Evolutionary conservation across 352 stramenopile species (phyloP), one percentile per base, ranked within the genome.

Genomic region (Globisporangium nodosum): DNA sequence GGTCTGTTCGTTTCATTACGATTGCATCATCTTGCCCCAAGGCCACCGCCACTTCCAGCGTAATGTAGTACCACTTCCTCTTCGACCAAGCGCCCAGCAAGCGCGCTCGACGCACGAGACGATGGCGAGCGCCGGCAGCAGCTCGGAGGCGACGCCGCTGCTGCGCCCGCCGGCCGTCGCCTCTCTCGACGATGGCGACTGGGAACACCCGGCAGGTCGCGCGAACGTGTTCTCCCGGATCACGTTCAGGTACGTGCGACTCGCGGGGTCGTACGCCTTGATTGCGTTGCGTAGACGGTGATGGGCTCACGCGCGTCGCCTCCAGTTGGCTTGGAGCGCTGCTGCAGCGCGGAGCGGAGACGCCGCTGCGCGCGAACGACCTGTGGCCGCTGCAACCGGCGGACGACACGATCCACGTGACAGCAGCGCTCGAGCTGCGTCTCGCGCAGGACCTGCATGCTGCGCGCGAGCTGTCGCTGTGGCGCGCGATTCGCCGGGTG

Each of bases 401-500:
- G 9, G 75, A 88, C 39, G 69, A 84, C 21, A 62, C 48, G 27
- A 35, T 12, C 39, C 56, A 56, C 27, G 56, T 62, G 24, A 20
- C 56, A 7, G 37, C 39, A 13, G 56, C 56, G 39, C 56, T 62
- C 5, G 52, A 72, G 8, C 49, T 50, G 9, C 49, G 31, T 3
- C 71, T 86, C 33, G 68, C 65, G 21, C 56, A 62, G 24, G 62
- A 62, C 47, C 64, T 81, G 30, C 68, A 66, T 18, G 48, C 63
- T 2, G 65, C 65, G 35, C 40, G 45, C 47, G 58, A 54, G 56
- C 51, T 71, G 50, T 70, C 64, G 18, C 66, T 88, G 11, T 81
- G 74, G 74, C 48, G 53, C n/a, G 63, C 74, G 3, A 81, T 88
- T 49, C 70, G 61, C 9, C 50, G 63, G 63, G 71, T 81, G 43